These are phyloP conservation scores for Blastocystis sp. DNA, from an alignment of 352 stramenopile genomes.

Conservation along the genomic window DNA sequence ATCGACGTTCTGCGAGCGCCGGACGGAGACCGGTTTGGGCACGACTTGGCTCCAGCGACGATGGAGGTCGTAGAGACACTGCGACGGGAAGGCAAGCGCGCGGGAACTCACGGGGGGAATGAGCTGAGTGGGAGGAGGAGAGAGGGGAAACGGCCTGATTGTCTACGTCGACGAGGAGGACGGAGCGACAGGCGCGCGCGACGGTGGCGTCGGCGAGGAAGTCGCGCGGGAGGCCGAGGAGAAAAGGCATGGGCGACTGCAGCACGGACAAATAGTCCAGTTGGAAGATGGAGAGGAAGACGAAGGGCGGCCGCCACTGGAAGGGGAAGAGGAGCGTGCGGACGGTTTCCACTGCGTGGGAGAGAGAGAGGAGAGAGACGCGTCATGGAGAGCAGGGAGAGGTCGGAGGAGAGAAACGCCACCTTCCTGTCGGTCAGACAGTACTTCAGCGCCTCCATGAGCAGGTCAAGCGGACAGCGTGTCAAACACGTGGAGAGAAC, in stretches of 20 bases:
- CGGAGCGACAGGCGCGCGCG: neutral
- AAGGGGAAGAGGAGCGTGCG: neutral
- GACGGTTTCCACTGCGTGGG: neutral
- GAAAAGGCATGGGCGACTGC: neutral
- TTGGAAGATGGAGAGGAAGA: neutral
- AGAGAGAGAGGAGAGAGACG: neutral
- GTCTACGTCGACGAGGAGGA: neutral
- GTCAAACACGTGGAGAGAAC: neutral
- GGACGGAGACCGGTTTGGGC: too few relatives aligned
- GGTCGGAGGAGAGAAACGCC: neutral
- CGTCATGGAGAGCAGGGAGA: neutral
- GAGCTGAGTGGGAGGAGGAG: too few relatives aligned
- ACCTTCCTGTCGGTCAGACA: neutral
- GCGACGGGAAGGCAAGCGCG: too few relatives aligned
- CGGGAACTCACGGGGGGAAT: too few relatives aligned
- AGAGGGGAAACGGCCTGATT: neutral
- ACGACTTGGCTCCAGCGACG: too few relatives aligned
- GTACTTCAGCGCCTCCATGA: neutral
- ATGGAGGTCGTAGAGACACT: too few relatives aligned
- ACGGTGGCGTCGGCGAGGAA: neutral
- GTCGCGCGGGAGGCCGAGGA: neutral
- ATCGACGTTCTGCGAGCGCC: too few relatives aligned
- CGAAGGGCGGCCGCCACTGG: neutral
- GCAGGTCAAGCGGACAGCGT: neutral
- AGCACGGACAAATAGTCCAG: neutral